A percentile compares a stretch with the other conserved stretches of the same genome.
Conservation (phyloP, 1,139 yeast species). For the Hyphopichia khmerensis region DNA sequence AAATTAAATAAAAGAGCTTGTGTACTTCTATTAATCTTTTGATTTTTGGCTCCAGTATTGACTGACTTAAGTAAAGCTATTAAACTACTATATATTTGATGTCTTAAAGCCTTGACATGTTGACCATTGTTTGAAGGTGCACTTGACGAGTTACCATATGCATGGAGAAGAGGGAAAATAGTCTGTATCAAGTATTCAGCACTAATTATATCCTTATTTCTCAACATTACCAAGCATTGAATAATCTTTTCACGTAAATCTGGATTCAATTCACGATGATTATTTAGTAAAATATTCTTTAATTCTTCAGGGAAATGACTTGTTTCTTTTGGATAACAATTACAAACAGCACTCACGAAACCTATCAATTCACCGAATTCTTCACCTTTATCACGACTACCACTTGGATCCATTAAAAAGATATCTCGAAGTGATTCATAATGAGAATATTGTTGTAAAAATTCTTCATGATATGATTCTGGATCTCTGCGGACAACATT, state of each 20-base stretch:
- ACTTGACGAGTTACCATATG: constrained; percentile 35
- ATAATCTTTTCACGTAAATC: constrained; percentile 89
- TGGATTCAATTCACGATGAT: constrained; percentile 79
- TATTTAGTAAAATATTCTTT: constrained; percentile 61
- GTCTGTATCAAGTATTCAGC: constrained; percentile 83
- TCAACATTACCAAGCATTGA: constrained; percentile 82
- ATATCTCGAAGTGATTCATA: constrained; percentile 89
- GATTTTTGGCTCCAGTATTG: constrained; percentile 82
- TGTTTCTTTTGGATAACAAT: constrained; percentile 88
- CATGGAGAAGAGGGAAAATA: constrained; percentile 76
- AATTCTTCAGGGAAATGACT: constrained; percentile 79
- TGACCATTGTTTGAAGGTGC: constrained; percentile 48
- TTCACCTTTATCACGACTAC: constrained; percentile 54
- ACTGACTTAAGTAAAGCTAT: constrained; percentile 76
- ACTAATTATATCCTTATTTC: constrained; percentile 80
- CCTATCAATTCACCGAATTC: constrained; percentile 86
- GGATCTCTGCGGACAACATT: constrained; percentile 94
- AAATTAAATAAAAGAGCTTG: constrained; percentile 89
- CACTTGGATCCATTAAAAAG: constrained; percentile 64
- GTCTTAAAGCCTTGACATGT: constrained; percentile 80
- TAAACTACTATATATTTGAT: constrained; percentile 77
- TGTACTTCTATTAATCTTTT: constrained; percentile 81
- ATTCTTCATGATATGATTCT: constrained; percentile 89
- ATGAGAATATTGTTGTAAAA: constrained; percentile 86
- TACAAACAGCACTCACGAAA: constrained; percentile 87